These are phyloP conservation scores for Volvox reticuliferus DNA, from an alignment of 139 green algal genomes.

Conservation along the genomic window DNA sequence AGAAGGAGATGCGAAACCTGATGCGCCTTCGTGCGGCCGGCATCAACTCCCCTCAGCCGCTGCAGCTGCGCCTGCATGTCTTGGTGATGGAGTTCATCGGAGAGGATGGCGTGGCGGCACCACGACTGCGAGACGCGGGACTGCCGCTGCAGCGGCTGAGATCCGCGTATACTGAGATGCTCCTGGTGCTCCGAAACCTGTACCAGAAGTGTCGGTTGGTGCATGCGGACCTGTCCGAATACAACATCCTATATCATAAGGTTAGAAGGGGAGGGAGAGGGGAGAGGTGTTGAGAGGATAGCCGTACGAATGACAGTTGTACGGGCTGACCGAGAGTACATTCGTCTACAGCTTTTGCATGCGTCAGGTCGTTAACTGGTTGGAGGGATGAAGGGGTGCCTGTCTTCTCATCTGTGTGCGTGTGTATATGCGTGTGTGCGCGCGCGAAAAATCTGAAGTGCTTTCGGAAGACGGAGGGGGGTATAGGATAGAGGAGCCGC, in stretches of 20 bases:
- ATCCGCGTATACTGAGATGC: slow-evolving; percentile 80
- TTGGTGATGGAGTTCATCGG: slow-evolving; percentile 96
- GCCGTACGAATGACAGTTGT: no score
- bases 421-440: no score
- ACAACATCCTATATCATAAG: slow-evolving; percentile 94
- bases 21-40: slow-evolving; percentile 75
- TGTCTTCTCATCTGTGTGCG: no score
- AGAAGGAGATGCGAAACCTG: slow-evolving; percentile 99
- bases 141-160: slow-evolving; percentile 77
- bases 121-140: slow-evolving; percentile 89
- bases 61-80: slow-evolving; percentile 94
- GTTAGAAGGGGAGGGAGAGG: slow-evolving; percentile 45
- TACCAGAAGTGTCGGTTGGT: slow-evolving; percentile 91
- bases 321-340: no score
- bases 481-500: no score
- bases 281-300: not conserved
- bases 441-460: no score
- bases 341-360: no score
- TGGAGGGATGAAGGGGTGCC: not conserved
- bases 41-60: slow-evolving; percentile 85
- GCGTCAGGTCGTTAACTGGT: no score
- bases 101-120: slow-evolving; percentile 86
- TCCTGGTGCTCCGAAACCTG: slow-evolving; percentile 74
- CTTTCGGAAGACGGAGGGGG: no score
- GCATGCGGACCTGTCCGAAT: slow-evolving; percentile 97